phyloP scores from a whole-genome alignment of 305 asterid species.

The Rubia tinctorum region DNA sequence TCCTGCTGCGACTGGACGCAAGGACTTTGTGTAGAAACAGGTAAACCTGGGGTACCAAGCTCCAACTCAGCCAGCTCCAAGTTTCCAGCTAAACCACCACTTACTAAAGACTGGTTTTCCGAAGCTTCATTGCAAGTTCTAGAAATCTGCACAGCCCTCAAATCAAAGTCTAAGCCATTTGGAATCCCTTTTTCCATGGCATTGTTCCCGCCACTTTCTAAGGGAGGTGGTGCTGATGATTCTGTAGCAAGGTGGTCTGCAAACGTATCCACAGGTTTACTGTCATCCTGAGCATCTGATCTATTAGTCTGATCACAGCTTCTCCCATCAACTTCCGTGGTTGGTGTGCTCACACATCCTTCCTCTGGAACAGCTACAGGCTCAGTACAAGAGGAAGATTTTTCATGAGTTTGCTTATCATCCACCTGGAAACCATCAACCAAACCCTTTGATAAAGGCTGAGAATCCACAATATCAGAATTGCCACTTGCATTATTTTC shows the following conservation, averaged over 20 bases:
- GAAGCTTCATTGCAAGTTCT: conserved; percentile 30
- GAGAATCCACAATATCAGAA: conserved; percentile 33
- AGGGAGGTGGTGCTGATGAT: conserved; percentile 23
- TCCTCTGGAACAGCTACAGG: conserved; percentile 27
- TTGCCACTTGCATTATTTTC: conserved; percentile 30
- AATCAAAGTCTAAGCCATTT: conserved; percentile 25
- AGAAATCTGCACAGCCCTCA: conserved; percentile 25
- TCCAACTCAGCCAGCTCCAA: conserved; percentile 27
- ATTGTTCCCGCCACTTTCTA: conserved; percentile 23
- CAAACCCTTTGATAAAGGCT: conserved; percentile 28
- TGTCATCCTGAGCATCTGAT: conserved; percentile 26
- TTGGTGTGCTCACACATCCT: conserved; percentile 25
- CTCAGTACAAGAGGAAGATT: conserved; percentile 23
- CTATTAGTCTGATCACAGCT: conserved; percentile 28
- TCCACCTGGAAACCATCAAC: conserved; percentile 28
- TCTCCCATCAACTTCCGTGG: conserved; percentile 31
- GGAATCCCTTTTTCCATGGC: conserved; percentile 30
- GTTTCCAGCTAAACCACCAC: conserved; percentile 34
- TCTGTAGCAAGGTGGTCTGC: conserved; percentile 32
- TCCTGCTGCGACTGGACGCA: conserved; percentile 30
- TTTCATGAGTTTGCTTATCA: conserved; percentile 36
- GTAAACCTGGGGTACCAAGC: not conserved
- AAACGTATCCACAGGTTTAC: conserved; percentile 27
- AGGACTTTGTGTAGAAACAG: conserved; percentile 31
- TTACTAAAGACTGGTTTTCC: conserved; percentile 28